These are phyloP conservation scores for Rauvolfia tetraphylla DNA, from an alignment of 257 asterid species.

Conservation along the genomic window DNA sequence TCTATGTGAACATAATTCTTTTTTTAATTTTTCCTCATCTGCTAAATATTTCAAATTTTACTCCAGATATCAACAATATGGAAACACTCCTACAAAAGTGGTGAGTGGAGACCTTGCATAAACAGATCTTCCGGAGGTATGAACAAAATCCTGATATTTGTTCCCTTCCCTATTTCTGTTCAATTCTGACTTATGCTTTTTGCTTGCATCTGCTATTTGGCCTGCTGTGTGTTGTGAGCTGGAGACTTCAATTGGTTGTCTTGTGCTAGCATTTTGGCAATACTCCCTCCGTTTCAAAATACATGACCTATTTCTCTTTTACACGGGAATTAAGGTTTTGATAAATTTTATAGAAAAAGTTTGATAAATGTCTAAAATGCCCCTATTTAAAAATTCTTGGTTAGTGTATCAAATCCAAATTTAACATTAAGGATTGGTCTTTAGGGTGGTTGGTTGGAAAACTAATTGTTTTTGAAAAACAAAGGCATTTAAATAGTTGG, in stretches of 20 bases:
- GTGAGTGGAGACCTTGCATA: slow-evolving; percentile 92
- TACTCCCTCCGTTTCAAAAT: no score
- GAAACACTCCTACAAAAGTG: slow-evolving; percentile 81
- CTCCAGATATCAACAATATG: slow-evolving; percentile 84
- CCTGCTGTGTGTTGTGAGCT: background rate
- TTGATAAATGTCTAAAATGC: no score
- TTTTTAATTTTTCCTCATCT: slow-evolving; percentile 4
- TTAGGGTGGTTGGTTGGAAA: no score
- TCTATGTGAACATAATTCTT: background rate
- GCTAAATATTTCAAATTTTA: slow-evolving; percentile 22
- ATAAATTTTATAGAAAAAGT: no score
- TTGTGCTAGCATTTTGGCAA: no score
- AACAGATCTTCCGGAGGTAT: slow-evolving; percentile 70
- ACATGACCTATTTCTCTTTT: no score
- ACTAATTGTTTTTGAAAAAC: no score
- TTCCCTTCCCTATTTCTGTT: background rate
- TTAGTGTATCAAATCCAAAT: no score
- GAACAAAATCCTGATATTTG: slow-evolving; percentile 4
- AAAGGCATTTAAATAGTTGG: no score
- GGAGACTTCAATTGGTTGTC: background rate
- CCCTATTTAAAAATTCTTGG: no score
- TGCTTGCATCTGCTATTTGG: background rate
- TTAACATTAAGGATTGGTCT: no score
- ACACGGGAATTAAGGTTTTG: no score
- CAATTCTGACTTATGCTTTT: background rate